These are phyloP conservation scores for Leptodontidium sp. DNA, from an alignment of 2,329 filamentous ascomycete genomes.

Conservation along the genomic window DNA sequence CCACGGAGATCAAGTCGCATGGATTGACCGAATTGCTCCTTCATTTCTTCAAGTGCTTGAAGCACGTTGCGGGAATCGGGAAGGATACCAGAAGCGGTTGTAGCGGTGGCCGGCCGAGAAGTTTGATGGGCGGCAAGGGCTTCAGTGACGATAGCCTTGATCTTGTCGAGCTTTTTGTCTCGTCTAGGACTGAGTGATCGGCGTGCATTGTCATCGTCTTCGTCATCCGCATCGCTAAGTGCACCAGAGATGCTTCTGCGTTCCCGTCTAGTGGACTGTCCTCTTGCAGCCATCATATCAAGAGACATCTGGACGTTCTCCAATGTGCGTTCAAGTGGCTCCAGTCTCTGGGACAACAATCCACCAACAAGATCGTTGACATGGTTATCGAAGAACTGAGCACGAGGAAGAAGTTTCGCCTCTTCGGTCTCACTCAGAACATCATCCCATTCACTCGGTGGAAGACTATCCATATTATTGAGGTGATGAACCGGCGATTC, in stretches of 20 bases:
- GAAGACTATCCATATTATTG: conserved; percentile 68
- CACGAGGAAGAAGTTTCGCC: conserved; percentile 80
- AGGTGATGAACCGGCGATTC: conserved; percentile 66
- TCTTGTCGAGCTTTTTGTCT: conserved; percentile 84
- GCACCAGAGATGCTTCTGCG: conserved; percentile 76
- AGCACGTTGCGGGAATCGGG: conserved; percentile 59
- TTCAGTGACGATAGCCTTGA: conserved; percentile 77
- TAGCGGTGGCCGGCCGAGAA: conserved; percentile 48
- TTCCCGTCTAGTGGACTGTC: conserved; percentile 63
- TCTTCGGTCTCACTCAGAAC: conserved; percentile 84
- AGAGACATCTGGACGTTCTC: conserved; percentile 77
- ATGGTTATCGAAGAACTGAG: conserved; percentile 88
- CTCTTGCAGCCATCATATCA: conserved; percentile 61
- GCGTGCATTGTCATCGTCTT: conserved; percentile 79
- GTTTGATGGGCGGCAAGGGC: conserved; percentile 68
- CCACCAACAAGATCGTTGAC: conserved; percentile 87
- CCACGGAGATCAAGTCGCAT: conserved; percentile 55
- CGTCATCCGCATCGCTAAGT: conserved; percentile 88
- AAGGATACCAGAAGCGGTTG: conserved; percentile 35
- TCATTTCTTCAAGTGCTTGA: conserved; percentile 72
- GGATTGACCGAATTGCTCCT: conserved; percentile 58
- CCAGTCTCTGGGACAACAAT: conserved; percentile 77
- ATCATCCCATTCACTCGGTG: conserved; percentile 91
- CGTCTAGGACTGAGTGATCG: conserved; percentile 80
- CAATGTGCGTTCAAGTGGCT: conserved; percentile 83